Evolutionary conservation across 148 eudicot genomes (phyloP), one percentile per base, ranked within the genome.

Genomic region (Amaranthus palmeri): DNA sequence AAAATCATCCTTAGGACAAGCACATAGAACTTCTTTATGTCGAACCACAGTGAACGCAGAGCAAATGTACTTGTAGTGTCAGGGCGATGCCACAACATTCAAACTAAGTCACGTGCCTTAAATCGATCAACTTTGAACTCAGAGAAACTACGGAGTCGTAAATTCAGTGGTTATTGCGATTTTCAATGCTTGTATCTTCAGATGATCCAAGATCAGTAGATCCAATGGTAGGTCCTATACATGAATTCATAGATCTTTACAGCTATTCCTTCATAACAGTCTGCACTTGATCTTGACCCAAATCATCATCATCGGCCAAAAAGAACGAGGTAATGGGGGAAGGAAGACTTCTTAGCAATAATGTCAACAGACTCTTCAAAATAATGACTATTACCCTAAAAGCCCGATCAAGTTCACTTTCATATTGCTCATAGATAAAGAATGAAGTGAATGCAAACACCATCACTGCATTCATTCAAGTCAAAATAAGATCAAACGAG

Each of bases 391-490:
- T 10, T 53, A 79, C 61, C 74, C 71, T 56, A 51, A 74, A 41
- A 56, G 44, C 42, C 10, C 40, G 56, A 50, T 79, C 81, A 8
- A 79, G 65, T 80, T 86, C 88, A 52, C 79, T 87, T 70, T 95
- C 93, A 14, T 91, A 88, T 89, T 95, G 99, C 83, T 95, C 97
- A 62, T 89, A 95, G 72, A 85, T 82, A 72, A 83, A 89, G 82
- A 92, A 88, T 9, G 78, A 72, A 6, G 88, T 85, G 83, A 95
- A 95, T 3, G 90, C 75, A 65, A 85, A 83, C 71, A 80, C 85
- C 72, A 83, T 10, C 67, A 86, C 99, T 95, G 92, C 86, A 88
- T 45, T 56, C 10, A 52, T 70, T 36, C 4, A 55, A 14, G 68
- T 1, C 68, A 59, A 66, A 58, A 62, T 74, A 47, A 79, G 71